Evolutionary conservation across 331 rosid genomes (phyloP).

Genomic region (Spiraea crenata): DNA sequence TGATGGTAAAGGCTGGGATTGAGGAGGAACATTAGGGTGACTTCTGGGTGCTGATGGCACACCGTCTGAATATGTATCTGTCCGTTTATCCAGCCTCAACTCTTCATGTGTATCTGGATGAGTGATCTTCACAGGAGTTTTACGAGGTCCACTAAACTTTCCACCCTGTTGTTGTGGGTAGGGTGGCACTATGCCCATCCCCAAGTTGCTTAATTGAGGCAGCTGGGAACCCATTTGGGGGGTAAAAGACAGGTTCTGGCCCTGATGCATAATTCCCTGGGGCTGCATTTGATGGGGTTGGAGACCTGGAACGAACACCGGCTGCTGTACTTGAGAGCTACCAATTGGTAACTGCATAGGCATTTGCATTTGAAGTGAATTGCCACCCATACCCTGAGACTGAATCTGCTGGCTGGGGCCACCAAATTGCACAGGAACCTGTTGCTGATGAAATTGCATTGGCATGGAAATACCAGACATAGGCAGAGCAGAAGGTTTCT

Average conservation of each 20-base stretch:
- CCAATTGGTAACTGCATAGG: conserved; percentile 58
- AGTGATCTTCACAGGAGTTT: conserved; percentile 75
- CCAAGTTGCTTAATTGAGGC: conserved; percentile 61
- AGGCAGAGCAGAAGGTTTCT: conserved; percentile 57
- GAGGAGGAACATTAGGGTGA: conserved; percentile 59
- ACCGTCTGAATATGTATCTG: conserved; percentile 56
- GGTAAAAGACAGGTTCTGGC: conserved; percentile 54
- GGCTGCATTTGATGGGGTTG: conserved; percentile 77
- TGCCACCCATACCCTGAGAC: conserved; percentile 66
- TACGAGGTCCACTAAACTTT: conserved; percentile 65
- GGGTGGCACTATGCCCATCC: conserved; percentile 49
- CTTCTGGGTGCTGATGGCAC: conserved; percentile 58
- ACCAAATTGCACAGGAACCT: conserved; percentile 64
- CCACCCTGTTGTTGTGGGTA: conserved; percentile 77
- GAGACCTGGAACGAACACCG: conserved; percentile 59
- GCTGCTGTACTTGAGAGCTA: conserved; percentile 69
- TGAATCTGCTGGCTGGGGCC: conserved; percentile 74
- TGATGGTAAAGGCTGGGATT: conserved; percentile 59
- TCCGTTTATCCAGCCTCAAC: conserved; percentile 64
- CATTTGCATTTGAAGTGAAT: conserved; percentile 62
- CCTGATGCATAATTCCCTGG: conserved; percentile 66
- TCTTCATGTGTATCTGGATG: conserved; percentile 92
- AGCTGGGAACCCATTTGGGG: conserved; percentile 66
- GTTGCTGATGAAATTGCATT: conserved; percentile 65
- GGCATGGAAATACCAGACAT: conserved; percentile 64